Evolutionary conservation across 2,329 filamentous ascomycete genomes (phyloP), one percentile per base, ranked within the genome.

Genomic region (Neurospora sp.): DNA sequence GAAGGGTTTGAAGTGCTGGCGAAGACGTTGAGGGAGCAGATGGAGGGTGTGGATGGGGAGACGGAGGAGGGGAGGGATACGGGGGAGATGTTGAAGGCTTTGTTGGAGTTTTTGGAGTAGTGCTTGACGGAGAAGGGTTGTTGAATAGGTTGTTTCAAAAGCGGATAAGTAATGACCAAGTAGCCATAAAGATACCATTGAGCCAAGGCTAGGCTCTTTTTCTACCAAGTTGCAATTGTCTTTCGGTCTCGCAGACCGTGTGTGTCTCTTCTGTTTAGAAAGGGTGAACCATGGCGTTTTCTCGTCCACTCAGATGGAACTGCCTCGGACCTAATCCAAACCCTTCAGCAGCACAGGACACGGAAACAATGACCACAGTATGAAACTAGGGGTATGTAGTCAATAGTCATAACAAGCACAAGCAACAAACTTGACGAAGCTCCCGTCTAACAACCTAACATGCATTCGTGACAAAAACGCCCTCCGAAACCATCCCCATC

Each of bases 1-100:
- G 90, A 93, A 77, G 82, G 84, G 8, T 77, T 97, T 19, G 82
- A 78, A 4, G 83, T 89, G 17, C 80, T 98, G 28, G 88, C 85
- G 74, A 80, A 77, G 19, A 93, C 92, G 33, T 80, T 99, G 67
- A 84, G 89, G 78, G 90, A 86, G 73, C 85, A 87, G 74, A 79
- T 84, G 7, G 79, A 81, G 5, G 85, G 81, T 4, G 79, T 88
- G 17, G 84, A 83, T 58, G 73, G 70, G 28, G 77, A 90, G 74
- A 84, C 86, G 28, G 84, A 82, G 13, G 86, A 89, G 52, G 84
- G 84, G 69, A 90, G 86, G 82, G 86, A 88, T 74, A 81, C 82
- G 67, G 81, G 79, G 70, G 86, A 86, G 70, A 88, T 89, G 85
- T 78, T 89, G 72, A 79, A 78, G 52, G 85, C 86, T 67, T 77